Evolutionary conservation across 1,139 yeast genomes (phyloP).

Genomic region (Candida pseudoviswanathii): DNA sequence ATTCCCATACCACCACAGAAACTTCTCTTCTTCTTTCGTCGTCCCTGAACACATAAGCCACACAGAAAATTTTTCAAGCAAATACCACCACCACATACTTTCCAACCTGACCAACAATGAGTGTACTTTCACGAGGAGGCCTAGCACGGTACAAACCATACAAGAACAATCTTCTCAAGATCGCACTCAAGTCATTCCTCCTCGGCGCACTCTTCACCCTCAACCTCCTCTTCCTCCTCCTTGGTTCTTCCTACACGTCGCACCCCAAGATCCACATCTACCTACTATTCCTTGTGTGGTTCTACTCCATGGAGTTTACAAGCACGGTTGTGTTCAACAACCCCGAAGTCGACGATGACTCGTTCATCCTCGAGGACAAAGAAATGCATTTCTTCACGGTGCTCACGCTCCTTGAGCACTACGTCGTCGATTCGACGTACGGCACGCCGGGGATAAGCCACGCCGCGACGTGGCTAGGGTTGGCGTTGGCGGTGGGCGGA

Average conservation of each 20-base stretch:
- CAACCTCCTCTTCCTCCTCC: conserved; percentile 10
- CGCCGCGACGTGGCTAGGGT: conserved; percentile 42
- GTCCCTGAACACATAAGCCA: too few species aligned
- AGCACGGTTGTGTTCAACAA: conserved; percentile 76
- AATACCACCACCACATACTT: too few species aligned
- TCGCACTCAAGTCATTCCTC: conserved; percentile 33
- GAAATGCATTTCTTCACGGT: conserved; percentile 66
- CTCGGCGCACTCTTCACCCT: conserved; percentile 31
- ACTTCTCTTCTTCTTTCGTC: too few species aligned
- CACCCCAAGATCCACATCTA: conserved; percentile 35
- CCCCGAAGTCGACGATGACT: conserved; percentile 65
- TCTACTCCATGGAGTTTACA: conserved; percentile 82
- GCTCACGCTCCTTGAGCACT: conserved; percentile 29
- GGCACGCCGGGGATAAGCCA: conserved; percentile 5
- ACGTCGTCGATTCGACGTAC: conserved; percentile 10
- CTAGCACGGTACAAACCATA: conserved; percentile 25
- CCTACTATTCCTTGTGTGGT: conserved; percentile 52
- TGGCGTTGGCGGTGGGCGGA: conserved; percentile 53
- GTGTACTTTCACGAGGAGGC: conserved; percentile 1
- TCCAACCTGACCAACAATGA: conserved; percentile 1
- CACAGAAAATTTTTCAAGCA: too few species aligned
- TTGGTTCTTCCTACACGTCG: background rate
- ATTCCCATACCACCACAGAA: too few species aligned
- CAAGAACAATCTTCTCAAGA: conserved; percentile 33
- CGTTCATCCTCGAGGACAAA: conserved; percentile 78